Percentiles rank a stretch among this genome's conserved stretches.
Conservation (phyloP, 371 early-diverging fungal genomes). For the Apophysomyces ossiformis region DNA sequence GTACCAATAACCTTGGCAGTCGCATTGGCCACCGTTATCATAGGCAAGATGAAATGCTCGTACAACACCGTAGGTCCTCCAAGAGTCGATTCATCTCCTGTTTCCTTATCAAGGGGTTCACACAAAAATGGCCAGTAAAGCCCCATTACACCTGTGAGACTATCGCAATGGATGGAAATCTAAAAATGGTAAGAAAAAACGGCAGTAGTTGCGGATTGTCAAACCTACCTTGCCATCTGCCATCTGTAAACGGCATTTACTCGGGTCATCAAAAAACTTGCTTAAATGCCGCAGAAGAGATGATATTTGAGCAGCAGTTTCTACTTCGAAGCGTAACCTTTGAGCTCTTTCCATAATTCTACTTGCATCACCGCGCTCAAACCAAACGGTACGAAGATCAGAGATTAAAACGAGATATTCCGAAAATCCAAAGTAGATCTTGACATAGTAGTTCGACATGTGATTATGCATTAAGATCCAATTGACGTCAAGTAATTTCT, state of each 20-base stretch:
- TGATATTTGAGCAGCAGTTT: conserved; percentile 14
- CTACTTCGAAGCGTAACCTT: conserved; percentile 10
- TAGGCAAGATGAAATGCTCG: conserved; percentile 21
- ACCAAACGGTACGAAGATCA: conserved; percentile 28
- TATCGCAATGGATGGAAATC: conserved; percentile 6
- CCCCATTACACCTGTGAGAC: conserved; percentile 10
- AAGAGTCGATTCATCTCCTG: background rate
- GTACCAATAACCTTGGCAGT: background rate
- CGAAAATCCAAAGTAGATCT: conserved; percentile 14
- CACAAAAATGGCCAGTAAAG: conserved; percentile 24
- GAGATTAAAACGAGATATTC: conserved; percentile 24
- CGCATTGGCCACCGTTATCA: conserved; percentile 14
- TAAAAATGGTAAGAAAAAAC: background rate
- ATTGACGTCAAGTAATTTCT: background rate
- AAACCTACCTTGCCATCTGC: background rate
- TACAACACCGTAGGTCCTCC: conserved; percentile 16
- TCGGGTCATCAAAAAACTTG: conserved; percentile 8
- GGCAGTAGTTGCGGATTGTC: background rate
- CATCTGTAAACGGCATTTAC: conserved; percentile 1
- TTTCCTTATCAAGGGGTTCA: background rate
- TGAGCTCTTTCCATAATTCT: conserved; percentile 15
- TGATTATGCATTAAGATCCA: background rate
- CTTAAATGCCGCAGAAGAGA: conserved; percentile 6
- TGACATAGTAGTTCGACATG: conserved; percentile 17
- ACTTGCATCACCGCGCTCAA: conserved; percentile 11